A percentile compares a stretch with the other conserved stretches of the same genome.
phyloP scores from a whole-genome alignment of 2,329 filamentous ascomycete species.

The Xylariaceae sp. region DNA sequence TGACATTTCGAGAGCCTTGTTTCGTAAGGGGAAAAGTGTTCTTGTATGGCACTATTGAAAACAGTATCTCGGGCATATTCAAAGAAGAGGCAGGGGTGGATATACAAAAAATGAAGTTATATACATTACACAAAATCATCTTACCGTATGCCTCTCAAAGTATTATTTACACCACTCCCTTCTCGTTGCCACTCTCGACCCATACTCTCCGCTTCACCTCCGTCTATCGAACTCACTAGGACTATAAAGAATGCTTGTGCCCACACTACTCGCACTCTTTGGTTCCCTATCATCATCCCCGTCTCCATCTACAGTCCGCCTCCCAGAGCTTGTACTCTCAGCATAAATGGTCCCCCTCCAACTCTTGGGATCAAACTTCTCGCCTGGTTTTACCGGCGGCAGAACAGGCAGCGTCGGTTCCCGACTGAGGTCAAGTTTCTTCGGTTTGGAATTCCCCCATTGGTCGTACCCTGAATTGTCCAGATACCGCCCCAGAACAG shows the following conservation, averaged over 20 bases:
- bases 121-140: too few relatives aligned
- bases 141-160: too few relatives aligned
- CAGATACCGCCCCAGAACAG: slow-evolving; percentile 9
- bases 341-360: slow-evolving; percentile 13
- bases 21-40: too few relatives aligned
- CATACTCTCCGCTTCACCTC: not conserved
- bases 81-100: too few relatives aligned
- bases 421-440: not conserved
- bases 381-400: slow-evolving; percentile 15
- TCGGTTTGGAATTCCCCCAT: not conserved
- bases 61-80: too few relatives aligned
- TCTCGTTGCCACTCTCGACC: not conserved
- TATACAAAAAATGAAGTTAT: too few relatives aligned
- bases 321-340: not conserved
- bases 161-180: not conserved
- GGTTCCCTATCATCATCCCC: not conserved
- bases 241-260: slow-evolving; percentile 21
- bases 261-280: slow-evolving; percentile 1
- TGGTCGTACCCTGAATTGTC: not conserved
- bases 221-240: slow-evolving; percentile 8
- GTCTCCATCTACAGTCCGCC: not conserved
- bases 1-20: too few relatives aligned
- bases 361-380: slow-evolving; percentile 9
- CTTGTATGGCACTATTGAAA: too few relatives aligned
- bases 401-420: slow-evolving; percentile 8